Conservation (phyloP, 495 filamentous ascomycete genomes). For the Aspergillus nanangensis region DNA sequence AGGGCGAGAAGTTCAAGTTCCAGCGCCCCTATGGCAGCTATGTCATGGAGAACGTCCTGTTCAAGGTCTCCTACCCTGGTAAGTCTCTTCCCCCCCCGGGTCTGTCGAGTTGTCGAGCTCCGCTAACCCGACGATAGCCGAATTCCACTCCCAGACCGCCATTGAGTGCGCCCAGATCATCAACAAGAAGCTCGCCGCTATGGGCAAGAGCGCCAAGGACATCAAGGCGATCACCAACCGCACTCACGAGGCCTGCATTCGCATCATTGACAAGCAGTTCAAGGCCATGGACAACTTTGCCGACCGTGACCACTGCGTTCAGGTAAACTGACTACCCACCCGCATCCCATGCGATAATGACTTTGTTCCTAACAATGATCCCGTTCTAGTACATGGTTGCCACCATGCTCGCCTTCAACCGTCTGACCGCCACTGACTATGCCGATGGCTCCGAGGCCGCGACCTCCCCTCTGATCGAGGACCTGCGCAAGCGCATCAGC, state of each 20-base stretch:
- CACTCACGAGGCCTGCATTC: constrained; percentile 95
- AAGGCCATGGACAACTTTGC: constrained; percentile 99
- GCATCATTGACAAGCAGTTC: constrained; percentile 99
- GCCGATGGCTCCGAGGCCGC: constrained; percentile 87
- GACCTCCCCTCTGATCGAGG: constrained; percentile 82
- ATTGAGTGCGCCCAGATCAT: constrained; percentile 91
- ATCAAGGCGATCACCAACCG: constrained; percentile 91
- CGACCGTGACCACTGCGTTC: constrained; percentile 98
- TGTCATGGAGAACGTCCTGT: constrained; percentile 99
- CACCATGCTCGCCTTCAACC: constrained; percentile 90
- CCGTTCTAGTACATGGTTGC: constrained; percentile 96
- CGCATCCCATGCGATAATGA: too few relatives aligned
- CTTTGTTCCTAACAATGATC: too few relatives aligned
- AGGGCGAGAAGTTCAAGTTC: constrained; percentile 92
- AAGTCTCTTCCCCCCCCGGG: constrained; percentile 17
- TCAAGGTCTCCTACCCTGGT: constrained; percentile 98
- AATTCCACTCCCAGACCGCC: constrained; percentile 99
- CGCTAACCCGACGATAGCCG: constrained; percentile 49
- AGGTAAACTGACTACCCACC: too few relatives aligned
- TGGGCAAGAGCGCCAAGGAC: constrained; percentile 90
- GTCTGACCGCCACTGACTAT: constrained; percentile 88
- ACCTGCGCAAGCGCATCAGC: constrained; percentile 82
- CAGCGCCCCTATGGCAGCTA: constrained; percentile 95
- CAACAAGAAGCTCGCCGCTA: constrained; percentile 69
- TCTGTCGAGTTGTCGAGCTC: not conserved